Evolutionary conservation across 257 asterid genomes (phyloP).

Genomic region (Striga asiatica): DNA sequence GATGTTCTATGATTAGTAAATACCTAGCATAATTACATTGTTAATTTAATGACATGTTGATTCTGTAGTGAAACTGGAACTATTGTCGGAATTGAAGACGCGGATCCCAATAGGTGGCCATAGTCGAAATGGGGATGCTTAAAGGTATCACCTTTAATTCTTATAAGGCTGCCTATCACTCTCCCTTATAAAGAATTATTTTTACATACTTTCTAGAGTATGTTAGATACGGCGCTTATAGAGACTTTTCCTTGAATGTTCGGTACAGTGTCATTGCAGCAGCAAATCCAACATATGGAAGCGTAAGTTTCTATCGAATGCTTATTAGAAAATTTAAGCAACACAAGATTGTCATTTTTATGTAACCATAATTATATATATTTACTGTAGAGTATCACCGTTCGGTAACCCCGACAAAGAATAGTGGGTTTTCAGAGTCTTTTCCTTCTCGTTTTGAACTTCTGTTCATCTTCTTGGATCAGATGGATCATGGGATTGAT

Average conservation of each 20-base stretch:
- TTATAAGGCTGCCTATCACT: too few species aligned
- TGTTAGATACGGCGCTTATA: too few species aligned
- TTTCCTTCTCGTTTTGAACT: conserved; percentile 95
- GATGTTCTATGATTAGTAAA: too few species aligned
- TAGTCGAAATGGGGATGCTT: conserved; percentile 96
- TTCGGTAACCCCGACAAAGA: conserved; percentile 87
- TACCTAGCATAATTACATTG: too few species aligned
- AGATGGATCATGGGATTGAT: conserved; percentile 93
- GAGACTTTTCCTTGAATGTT: conserved; percentile 95
- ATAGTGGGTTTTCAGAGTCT: conserved; percentile 95
- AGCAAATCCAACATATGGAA: conserved; percentile 98
- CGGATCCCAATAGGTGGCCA: conserved; percentile 68
- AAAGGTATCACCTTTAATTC: conserved; percentile 58
- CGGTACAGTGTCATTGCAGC: conserved; percentile 98
- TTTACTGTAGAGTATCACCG: conserved; percentile 76
- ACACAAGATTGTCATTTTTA: neutral
- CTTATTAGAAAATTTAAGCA: neutral
- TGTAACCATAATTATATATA: conserved; percentile 1
- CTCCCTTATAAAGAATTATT: neutral
- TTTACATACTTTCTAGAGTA: too few species aligned
- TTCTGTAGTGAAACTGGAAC: conserved; percentile 96
- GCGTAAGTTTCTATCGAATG: conserved; percentile 76
- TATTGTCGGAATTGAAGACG: conserved; percentile 78
- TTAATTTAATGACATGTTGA: too few species aligned
- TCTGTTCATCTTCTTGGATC: conserved; percentile 92